Percentiles rank a stretch among this genome's conserved stretches.
Evolutionary conservation across 352 stramenopile genomes (phyloP).

Genomic region (Elongisporangium undulatum): DNA sequence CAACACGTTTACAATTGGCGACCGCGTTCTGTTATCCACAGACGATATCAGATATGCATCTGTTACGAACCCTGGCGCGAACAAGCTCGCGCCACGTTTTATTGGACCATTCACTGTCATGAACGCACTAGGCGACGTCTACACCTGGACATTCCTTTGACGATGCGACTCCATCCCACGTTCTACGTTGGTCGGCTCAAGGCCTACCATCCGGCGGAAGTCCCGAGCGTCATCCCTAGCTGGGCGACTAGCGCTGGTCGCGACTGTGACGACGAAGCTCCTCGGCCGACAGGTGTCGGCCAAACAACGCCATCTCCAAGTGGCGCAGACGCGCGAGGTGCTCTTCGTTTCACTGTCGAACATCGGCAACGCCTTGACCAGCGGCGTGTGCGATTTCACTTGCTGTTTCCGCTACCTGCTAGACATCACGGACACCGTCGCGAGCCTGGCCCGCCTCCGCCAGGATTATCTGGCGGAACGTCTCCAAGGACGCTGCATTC

Average conservation of each 20-base stretch:
- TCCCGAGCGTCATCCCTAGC: background rate
- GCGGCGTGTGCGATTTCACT: background rate
- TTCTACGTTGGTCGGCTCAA: background rate
- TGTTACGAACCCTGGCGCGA: no score
- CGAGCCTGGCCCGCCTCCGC: no score
- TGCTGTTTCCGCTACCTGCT: background rate
- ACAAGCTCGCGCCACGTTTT: background rate
- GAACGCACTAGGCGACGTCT: background rate
- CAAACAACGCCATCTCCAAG: background rate
- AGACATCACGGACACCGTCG: no score
- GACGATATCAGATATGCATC: background rate
- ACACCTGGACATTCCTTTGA: background rate
- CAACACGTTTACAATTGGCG: constrained; percentile 5
- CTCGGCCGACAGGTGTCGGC: background rate
- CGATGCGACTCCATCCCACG: background rate
- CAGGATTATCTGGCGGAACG: no score
- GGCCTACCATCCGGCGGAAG: background rate
- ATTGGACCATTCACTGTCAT: background rate
- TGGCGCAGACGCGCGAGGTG: background rate
- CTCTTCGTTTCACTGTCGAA: background rate
- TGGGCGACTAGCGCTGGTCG: background rate
- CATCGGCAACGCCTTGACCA: no score
- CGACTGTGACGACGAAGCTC: no score
- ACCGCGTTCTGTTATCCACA: constrained; percentile 12
- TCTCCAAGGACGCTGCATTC: no score